phyloP scores from a whole-genome alignment of 176 grass and related monocot species.

The Raddia guianensis region DNA sequence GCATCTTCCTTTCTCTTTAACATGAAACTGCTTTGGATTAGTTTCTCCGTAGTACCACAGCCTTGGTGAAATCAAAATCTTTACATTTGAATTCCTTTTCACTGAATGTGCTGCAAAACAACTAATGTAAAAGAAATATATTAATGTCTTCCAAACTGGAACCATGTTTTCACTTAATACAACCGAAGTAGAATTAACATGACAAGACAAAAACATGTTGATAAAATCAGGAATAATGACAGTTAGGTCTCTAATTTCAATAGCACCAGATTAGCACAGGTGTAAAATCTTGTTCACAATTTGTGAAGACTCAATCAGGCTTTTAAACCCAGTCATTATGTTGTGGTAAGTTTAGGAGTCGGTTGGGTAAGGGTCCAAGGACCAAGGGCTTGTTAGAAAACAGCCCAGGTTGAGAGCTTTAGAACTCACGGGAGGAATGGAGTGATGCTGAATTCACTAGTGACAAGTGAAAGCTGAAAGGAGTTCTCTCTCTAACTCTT shows the following conservation, averaged over 20 bases:
- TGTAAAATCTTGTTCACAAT: slow-evolving; percentile 23
- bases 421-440: no score
- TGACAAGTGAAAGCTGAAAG: no score
- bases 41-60: slow-evolving; percentile 17
- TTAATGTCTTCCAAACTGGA: slow-evolving; percentile 9
- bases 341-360: no score
- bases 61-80: slow-evolving; percentile 36
- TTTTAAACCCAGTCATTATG: slow-evolving; percentile 2
- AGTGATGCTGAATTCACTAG: no score
- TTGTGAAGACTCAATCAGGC: background rate
- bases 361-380: no score
- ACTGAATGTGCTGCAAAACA: slow-evolving; percentile 42
- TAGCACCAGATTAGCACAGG: background rate
- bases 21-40: slow-evolving; percentile 30
- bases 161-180: slow-evolving; percentile 10
- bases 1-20: slow-evolving; percentile 22
- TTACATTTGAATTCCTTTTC: slow-evolving; percentile 27
- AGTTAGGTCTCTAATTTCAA: background rate
- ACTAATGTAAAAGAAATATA: background rate
- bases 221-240: slow-evolving; percentile 5
- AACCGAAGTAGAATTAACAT: background rate
- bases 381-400: no score
- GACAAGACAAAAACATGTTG: background rate
- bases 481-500: no score
- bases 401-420: no score